Percentiles rank a stretch among this genome's conserved stretches.
Conservation (phyloP, 1,284 basidiomycete species). For the Leucoagaricus sp. region DNA sequence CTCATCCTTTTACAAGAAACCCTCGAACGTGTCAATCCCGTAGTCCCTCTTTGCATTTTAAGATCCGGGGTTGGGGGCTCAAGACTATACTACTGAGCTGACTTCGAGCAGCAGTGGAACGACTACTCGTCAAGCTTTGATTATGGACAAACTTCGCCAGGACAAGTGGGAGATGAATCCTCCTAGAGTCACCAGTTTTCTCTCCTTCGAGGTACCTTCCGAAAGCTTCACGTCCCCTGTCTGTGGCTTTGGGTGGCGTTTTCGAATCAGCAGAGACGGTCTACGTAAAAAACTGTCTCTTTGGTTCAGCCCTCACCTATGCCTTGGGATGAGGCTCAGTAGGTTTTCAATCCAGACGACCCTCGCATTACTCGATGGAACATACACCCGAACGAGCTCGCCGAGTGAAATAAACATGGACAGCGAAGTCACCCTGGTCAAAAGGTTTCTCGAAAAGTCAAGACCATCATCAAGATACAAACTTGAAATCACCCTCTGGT, state of each 20-base stretch:
- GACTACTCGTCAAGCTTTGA: too few species aligned
- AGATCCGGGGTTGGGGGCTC: too few species aligned
- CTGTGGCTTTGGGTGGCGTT: slow-evolving; percentile 4
- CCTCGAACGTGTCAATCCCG: too few species aligned
- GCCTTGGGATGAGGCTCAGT: neutral
- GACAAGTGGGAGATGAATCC: slow-evolving; percentile 3
- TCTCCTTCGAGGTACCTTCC: neutral
- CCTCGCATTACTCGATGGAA: too few species aligned
- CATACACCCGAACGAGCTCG: too few species aligned
- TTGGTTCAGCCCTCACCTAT: neutral
- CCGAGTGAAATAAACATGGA: too few species aligned
- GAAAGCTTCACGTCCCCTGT: neutral
- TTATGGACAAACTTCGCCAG: neutral
- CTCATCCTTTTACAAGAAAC: too few species aligned
- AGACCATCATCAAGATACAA: too few species aligned
- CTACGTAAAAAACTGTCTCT: neutral
- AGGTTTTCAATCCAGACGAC: neutral
- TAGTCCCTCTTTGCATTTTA: too few species aligned
- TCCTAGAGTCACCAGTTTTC: neutral
- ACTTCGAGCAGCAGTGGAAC: too few species aligned
- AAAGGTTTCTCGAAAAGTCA: neutral
- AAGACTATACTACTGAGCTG: too few species aligned
- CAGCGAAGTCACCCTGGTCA: neutral
- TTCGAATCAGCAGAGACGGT: neutral
- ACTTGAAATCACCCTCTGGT: neutral